A percentile compares a stretch with the other conserved stretches of the same genome.
These are phyloP conservation scores for Pseudogymnoascus sp. DNA, from an alignment of 2,329 filamentous ascomycete genomes.

Conservation along the genomic window DNA sequence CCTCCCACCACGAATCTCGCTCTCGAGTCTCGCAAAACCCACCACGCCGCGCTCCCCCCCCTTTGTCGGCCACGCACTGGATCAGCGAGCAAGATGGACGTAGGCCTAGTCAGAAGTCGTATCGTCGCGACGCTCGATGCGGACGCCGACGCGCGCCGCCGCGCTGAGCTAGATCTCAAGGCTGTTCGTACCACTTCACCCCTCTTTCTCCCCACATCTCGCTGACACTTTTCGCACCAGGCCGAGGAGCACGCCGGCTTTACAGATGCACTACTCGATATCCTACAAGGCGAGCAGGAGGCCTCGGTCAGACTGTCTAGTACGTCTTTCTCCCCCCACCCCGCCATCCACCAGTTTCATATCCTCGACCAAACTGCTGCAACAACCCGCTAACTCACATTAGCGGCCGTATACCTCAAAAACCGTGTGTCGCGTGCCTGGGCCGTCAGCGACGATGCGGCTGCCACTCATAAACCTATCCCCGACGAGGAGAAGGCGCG, in stretches of 20 bases:
- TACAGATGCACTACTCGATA: slow-evolving; percentile 80
- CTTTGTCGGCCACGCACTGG: slow-evolving; percentile 7
- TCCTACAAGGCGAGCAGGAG: slow-evolving; percentile 83
- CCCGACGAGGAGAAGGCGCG: slow-evolving; percentile 81
- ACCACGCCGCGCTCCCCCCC: background rate
- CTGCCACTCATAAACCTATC: slow-evolving; percentile 61
- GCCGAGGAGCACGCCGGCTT: slow-evolving; percentile 88
- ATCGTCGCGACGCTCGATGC: slow-evolving; percentile 68
- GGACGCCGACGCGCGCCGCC: slow-evolving; percentile 65
- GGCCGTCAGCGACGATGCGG: slow-evolving; percentile 68
- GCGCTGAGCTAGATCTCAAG: slow-evolving; percentile 75
- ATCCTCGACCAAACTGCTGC: slow-evolving; percentile 15
- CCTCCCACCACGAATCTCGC: slow-evolving; percentile 6
- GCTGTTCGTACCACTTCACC: slow-evolving; percentile 47
- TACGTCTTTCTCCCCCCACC: slow-evolving; percentile 42
- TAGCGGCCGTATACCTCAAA: slow-evolving; percentile 96
- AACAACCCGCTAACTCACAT: slow-evolving; percentile 11
- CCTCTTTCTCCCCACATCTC: slow-evolving; percentile 13
- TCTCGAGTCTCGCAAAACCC: slow-evolving; percentile 7
- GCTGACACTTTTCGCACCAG: slow-evolving; percentile 37
- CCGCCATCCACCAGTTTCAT: slow-evolving; percentile 24
- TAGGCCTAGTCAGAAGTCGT: slow-evolving; percentile 64
- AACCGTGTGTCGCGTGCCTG: slow-evolving; percentile 93
- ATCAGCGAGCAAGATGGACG: slow-evolving; percentile 51
- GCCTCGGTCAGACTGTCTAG: slow-evolving; percentile 77